These are phyloP conservation scores for Pichia sp. DNA, from an alignment of 1,139 yeast genomes.

Conservation along the genomic window DNA sequence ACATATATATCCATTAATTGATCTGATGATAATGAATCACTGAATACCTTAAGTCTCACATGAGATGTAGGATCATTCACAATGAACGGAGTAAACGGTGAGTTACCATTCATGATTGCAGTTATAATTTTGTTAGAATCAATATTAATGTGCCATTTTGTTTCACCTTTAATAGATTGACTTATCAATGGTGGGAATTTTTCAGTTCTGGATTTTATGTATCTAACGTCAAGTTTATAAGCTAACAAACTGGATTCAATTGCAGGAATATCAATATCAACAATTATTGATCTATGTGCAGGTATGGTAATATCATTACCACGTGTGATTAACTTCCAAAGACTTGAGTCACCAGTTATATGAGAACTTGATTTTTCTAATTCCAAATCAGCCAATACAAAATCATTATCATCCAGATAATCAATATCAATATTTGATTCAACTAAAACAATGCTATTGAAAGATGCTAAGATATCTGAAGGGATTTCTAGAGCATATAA, in stretches of 20 bases:
- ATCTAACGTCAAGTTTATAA: slow-evolving; percentile 42
- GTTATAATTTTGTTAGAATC: slow-evolving; percentile 35
- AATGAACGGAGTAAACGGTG: slow-evolving; percentile 71
- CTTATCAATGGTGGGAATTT: slow-evolving; percentile 62
- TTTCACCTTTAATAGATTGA: slow-evolving; percentile 69
- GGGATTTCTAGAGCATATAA: slow-evolving; percentile 45
- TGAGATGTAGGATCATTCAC: slow-evolving; percentile 24
- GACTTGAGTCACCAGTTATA: slow-evolving; percentile 34
- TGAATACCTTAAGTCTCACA: slow-evolving; percentile 47
- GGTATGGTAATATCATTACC: slow-evolving; percentile 46
- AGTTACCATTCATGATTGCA: slow-evolving; percentile 64
- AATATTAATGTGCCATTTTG: slow-evolving; percentile 69
- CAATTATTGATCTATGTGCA: slow-evolving; percentile 43
- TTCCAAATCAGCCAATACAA: slow-evolving; percentile 39
- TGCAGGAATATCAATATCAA: slow-evolving; percentile 49
- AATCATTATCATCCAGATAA: slow-evolving; percentile 34
- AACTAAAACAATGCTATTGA: slow-evolving; percentile 50
- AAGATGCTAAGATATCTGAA: slow-evolving; percentile 37
- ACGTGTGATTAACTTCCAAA: slow-evolving; percentile 36
- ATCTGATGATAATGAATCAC: slow-evolving; percentile 34
- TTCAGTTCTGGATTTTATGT: slow-evolving; percentile 26
- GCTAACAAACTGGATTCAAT: slow-evolving; percentile 66
- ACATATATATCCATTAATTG: slow-evolving; percentile 36
- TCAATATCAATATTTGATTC: slow-evolving; percentile 31
- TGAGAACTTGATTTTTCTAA: slow-evolving; percentile 29